phyloP scores from a whole-genome alignment of 768 basidiomycete species.

The Mycena filopes region DNA sequence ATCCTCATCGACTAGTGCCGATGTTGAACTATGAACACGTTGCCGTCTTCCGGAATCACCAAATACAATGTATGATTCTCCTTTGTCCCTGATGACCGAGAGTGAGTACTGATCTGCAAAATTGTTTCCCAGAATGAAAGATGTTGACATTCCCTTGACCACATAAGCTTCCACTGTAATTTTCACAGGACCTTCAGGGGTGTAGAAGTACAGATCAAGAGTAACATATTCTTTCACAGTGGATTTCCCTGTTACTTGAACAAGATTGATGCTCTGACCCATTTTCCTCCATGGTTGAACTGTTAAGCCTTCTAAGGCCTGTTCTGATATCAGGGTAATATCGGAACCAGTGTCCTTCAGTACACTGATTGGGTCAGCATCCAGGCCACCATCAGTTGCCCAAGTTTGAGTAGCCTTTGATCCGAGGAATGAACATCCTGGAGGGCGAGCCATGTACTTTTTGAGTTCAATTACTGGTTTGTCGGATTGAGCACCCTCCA shows the following conservation, averaged over 20 bases:
- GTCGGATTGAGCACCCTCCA: not conserved
- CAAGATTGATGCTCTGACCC: constrained; percentile 42
- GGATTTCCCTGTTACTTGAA: constrained; percentile 44
- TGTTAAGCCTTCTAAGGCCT: constrained; percentile 14
- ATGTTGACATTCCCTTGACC: constrained; percentile 40
- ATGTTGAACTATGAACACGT: not conserved
- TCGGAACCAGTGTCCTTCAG: constrained; percentile 46
- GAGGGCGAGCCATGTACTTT: constrained; percentile 34
- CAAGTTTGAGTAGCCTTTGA: constrained; percentile 34
- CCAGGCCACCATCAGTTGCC: not conserved
- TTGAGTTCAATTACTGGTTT: constrained; percentile 29
- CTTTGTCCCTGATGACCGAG: constrained; percentile 36
- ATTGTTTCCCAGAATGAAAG: constrained; percentile 44
- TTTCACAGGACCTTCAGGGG: constrained; percentile 35
- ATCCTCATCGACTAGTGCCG: not conserved
- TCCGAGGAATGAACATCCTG: constrained; percentile 47
- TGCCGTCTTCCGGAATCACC: not conserved
- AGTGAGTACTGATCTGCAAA: constrained; percentile 45
- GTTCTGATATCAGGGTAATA: constrained; percentile 46
- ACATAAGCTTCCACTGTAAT: constrained; percentile 44
- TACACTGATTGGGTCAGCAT: not conserved
- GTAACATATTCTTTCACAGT: constrained; percentile 42
- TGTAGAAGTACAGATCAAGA: constrained; percentile 38
- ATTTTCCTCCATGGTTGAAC: constrained; percentile 32
- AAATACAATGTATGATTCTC: not conserved